Percentiles rank a stretch among this genome's conserved stretches.
Conservation (phyloP, 768 basidiomycete genomes). For the Suillus paluster region DNA sequence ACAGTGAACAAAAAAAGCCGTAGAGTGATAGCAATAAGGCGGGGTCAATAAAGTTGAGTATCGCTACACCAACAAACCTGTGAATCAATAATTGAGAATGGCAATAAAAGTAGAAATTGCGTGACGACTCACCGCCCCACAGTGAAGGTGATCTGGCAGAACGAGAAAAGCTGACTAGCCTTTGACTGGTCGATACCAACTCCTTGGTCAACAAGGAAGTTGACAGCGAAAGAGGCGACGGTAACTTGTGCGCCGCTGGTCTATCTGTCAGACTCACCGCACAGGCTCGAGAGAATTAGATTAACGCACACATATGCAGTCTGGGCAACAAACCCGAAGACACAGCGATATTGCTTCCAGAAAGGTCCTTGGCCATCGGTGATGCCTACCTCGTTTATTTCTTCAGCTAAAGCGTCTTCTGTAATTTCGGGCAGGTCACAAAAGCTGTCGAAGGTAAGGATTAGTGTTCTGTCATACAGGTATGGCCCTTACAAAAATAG, state of each 20-base stretch:
- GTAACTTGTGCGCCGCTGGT: conserved; percentile 66
- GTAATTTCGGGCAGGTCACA: conserved; percentile 72
- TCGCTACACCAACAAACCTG: conserved; percentile 62
- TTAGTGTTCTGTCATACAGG: neutral
- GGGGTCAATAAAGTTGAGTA: conserved; percentile 68
- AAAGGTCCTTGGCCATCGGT: conserved; percentile 56
- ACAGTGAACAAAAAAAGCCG: conserved; percentile 53
- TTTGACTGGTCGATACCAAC: conserved; percentile 53
- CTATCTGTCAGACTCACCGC: conserved; percentile 3
- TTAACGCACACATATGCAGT: conserved; percentile 61
- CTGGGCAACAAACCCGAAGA: conserved; percentile 77
- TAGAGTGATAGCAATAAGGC: conserved; percentile 63
- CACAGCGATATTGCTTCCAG: conserved; percentile 69
- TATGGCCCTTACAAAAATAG: conserved; percentile 58
- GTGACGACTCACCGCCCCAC: conserved; percentile 50
- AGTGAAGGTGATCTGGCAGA: conserved; percentile 73
- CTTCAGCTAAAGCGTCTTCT: conserved; percentile 61
- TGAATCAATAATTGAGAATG: conserved; percentile 12
- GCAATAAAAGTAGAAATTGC: neutral
- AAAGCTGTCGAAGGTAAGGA: conserved; percentile 47
- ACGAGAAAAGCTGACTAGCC: conserved; percentile 70
- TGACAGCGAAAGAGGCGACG: conserved; percentile 70
- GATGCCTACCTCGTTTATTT: conserved; percentile 48
- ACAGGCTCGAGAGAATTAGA: neutral
- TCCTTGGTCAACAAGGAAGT: conserved; percentile 68